Conservation (phyloP, 192 early-diverging fungal species). For the Backusella westeae region DNA sequence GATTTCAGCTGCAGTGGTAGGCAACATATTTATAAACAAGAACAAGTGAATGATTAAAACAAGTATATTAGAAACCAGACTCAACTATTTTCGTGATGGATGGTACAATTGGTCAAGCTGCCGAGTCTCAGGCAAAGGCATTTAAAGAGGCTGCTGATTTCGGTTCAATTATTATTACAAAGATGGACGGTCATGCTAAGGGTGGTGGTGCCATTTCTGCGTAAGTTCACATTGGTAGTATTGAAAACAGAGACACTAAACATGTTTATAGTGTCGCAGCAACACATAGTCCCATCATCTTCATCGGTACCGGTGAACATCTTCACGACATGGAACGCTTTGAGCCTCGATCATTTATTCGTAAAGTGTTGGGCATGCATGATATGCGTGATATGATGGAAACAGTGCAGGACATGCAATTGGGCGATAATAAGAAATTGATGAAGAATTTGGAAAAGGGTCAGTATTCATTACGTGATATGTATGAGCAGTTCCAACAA, state of each 20-base stretch:
- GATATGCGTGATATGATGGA: slow-evolving; percentile 87
- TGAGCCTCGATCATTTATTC: slow-evolving; percentile 82
- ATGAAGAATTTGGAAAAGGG: slow-evolving; percentile 88
- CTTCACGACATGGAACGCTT: slow-evolving; percentile 94
- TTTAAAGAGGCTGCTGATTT: slow-evolving; percentile 91
- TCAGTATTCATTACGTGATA: slow-evolving; percentile 87
- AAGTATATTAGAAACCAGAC: slow-evolving; percentile 61
- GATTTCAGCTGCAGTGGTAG: slow-evolving; percentile 77
- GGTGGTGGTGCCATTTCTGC: slow-evolving; percentile 98
- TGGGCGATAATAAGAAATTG: slow-evolving; percentile 84
- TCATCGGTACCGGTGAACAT: slow-evolving; percentile 97
- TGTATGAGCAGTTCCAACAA: slow-evolving; percentile 90
- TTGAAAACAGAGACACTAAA: not conserved
- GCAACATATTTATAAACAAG: not conserved
- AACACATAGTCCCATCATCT: slow-evolving; percentile 88
- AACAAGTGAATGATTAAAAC: not conserved
- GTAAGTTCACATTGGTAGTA: slow-evolving; percentile 32
- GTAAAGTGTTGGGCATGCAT: slow-evolving; percentile 95
- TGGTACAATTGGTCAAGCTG: slow-evolving; percentile 97
- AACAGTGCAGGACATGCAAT: slow-evolving; percentile 82
- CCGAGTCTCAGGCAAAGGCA: slow-evolving; percentile 87
- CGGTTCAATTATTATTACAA: slow-evolving; percentile 96
- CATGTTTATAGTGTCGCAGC: slow-evolving; percentile 73
- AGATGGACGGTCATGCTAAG: slow-evolving; percentile 99
- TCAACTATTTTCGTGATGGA: slow-evolving; percentile 98